phyloP scores from a whole-genome alignment of 345 rosid genomes.

The Mangifera indica region DNA sequence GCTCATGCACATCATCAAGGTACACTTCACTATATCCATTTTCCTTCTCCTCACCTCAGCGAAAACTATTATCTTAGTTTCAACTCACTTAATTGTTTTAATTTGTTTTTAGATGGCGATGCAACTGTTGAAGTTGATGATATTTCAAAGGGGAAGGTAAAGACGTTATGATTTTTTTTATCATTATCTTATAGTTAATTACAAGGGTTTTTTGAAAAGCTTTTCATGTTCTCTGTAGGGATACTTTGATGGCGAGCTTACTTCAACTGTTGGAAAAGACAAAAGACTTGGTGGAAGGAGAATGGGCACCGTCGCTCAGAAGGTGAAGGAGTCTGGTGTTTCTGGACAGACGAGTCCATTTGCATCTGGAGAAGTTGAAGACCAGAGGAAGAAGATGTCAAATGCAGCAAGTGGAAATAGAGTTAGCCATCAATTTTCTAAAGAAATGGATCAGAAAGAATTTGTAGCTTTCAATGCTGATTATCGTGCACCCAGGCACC shows the following conservation, averaged over 20 bases:
- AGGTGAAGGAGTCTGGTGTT: conserved; percentile 13
- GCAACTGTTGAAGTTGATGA: conserved; percentile 13
- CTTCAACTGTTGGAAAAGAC: neutral
- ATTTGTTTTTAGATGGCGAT: neutral
- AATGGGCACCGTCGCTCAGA: neutral
- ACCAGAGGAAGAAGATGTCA: neutral
- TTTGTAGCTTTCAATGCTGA: conserved; percentile 71
- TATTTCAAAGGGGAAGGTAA: conserved; percentile 18
- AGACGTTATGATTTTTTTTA: neutral
- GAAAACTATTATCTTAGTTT: neutral
- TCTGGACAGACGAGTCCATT: neutral
- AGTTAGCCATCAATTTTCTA: neutral
- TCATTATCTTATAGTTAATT: neutral
- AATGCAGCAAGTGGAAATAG: conserved; percentile 13
- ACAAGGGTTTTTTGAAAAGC: neutral
- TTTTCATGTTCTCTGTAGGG: conserved; percentile 5
- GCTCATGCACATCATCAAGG: conserved; percentile 21
- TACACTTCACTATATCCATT: neutral
- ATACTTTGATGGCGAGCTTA: neutral
- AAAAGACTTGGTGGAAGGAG: conserved; percentile 19
- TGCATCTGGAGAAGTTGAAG: neutral
- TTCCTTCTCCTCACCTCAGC: neutral
- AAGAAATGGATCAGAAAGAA: conserved; percentile 39
- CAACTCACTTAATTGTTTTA: neutral
- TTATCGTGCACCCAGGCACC: conserved; percentile 70